phyloP scores from a whole-genome alignment of 345 rosid species.

The Aquilaria sinensis region DNA sequence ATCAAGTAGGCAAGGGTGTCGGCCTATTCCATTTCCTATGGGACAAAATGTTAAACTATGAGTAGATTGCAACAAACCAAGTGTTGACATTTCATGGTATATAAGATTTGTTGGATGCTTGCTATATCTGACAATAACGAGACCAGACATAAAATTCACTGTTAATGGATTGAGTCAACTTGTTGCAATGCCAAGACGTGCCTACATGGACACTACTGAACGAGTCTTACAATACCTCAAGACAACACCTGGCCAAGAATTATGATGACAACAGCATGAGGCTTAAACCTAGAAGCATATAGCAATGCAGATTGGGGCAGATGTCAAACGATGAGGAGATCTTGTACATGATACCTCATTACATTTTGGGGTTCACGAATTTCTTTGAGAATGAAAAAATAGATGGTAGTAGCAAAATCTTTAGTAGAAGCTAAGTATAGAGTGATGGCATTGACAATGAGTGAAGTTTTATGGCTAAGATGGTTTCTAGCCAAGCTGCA shows the following conservation, averaged over 20 bases:
- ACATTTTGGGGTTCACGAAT: background rate
- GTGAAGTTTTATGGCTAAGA: background rate
- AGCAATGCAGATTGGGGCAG: constrained; percentile 5
- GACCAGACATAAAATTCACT: background rate
- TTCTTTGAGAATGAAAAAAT: constrained; percentile 6
- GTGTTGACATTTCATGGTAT: background rate
- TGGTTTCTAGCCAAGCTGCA: background rate
- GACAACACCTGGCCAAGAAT: background rate
- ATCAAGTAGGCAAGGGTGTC: background rate
- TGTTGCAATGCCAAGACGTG: background rate
- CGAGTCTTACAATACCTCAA: background rate
- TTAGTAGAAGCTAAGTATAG: background rate
- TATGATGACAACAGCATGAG: background rate
- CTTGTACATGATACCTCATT: background rate
- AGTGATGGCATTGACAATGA: background rate
- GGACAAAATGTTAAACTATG: background rate
- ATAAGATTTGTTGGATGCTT: background rate
- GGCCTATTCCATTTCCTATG: background rate
- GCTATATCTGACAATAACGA: background rate
- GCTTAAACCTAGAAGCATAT: background rate
- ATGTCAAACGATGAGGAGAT: background rate
- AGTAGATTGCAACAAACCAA: background rate
- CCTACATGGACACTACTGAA: background rate
- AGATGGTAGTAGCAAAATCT: background rate
- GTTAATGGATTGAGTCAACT: constrained; percentile 3